Percentiles rank a stretch among this genome's conserved stretches.
Conservation (phyloP, 2,329 filamentous ascomycete genomes). For the Emergomyces orientalis region DNA sequence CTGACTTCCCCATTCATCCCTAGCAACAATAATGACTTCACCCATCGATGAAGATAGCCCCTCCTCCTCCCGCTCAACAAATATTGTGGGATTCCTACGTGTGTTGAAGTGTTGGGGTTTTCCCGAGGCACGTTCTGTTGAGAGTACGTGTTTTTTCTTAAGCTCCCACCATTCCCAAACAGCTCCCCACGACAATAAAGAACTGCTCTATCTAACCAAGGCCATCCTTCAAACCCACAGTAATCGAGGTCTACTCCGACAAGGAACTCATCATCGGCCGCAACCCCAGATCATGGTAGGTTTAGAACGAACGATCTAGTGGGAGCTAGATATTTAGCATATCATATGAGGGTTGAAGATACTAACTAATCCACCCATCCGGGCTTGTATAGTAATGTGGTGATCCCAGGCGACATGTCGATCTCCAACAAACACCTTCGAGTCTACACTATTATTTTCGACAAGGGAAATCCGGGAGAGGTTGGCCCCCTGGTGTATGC, state of each 20-base stretch:
- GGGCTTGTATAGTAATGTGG: conserved; percentile 15
- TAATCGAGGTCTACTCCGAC: conserved; percentile 11
- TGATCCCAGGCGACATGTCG: conserved; percentile 25
- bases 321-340: not conserved
- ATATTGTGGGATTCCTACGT: conserved; percentile 12
- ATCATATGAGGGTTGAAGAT: not conserved
- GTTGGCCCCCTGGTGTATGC: conserved; percentile 37
- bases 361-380: not conserved
- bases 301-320: not conserved
- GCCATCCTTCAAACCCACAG: not conserved
- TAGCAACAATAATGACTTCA: not conserved
- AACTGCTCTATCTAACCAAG: not conserved
- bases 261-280: conserved; percentile 16
- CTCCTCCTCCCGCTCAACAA: not conserved
- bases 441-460: conserved; percentile 37
- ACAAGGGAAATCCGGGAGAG: conserved; percentile 28
- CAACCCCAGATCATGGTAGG: conserved; percentile 13
- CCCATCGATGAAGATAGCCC: too few species aligned
- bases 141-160: conserved; percentile 3
- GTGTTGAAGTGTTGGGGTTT: conserved; percentile 8
- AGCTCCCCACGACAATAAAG: not conserved
- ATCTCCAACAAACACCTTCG: conserved; percentile 36
- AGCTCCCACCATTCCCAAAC: not conserved
- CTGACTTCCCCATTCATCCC: not conserved
- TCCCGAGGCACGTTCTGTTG: not conserved